Base-by-base conservation (phyloP, 2,329 filamentous ascomycete species). In the Colletotrichum simmondsii region DNA sequence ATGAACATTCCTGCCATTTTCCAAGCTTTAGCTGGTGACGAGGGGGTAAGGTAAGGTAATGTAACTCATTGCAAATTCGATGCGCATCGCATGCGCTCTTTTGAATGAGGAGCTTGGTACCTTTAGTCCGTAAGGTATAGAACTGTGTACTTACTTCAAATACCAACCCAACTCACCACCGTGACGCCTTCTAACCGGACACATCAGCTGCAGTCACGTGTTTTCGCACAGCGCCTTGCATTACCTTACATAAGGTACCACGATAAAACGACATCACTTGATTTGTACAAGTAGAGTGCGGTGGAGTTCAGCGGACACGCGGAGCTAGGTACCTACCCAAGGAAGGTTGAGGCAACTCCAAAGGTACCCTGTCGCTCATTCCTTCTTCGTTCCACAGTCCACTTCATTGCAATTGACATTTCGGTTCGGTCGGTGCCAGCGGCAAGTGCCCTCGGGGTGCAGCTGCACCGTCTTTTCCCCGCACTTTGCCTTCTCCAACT, bases 401-500 rank as follows among this genome's bases (percentile, higher is more conserved):
- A 53, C 49, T 26, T 5, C 22, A 26, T 57, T 30, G 54, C 54
- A 30, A 28, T 16, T 19, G 54, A 30, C 54, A 57, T 53, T 28
- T 53, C 26, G 24, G 4, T 52, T 24, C 26, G 60, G 42, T 53
- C 59, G 19, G 19, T 11, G 57, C 32, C 57, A 42, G 32, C 32
- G 32, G 57, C 57, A 59, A 11, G 30, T 30, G 32, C 37, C 32
- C 54, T 64, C 30, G 53, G 60, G 54, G 68, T 65, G 68, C 68
- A 68, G 65, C 37, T 59, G 68, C 68, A 68, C 58, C 30, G 54
- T 32, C 37, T 72, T 64, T 52, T 52, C 70, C 66, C 70, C 70
- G 65, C 70, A 72, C 70, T 49, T 59, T 46, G 63, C 49, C 56
- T 72, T 72, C 70, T 72, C 70, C 70, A 64, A 72, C 59, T 64